Evolutionary conservation across 768 basidiomycete species (phyloP), one percentile per base, ranked within the genome.

Genomic region (Lactarius pseudohatsudake): DNA sequence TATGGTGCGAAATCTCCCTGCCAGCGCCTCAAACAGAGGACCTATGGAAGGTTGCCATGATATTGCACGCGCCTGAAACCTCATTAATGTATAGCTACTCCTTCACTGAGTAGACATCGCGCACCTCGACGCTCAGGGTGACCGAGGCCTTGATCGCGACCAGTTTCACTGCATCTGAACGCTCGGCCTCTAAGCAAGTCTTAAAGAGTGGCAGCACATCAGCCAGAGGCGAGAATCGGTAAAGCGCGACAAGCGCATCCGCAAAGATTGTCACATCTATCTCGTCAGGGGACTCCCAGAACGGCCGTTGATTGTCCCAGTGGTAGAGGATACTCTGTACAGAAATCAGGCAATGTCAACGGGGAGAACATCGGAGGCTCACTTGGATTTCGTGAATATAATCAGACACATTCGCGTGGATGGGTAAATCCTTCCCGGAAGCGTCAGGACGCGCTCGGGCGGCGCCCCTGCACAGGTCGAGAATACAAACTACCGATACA

Each of bases 361-460:
- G 55, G 62, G 53, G 53, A 15, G 57, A 18, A 9, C 13, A 34
- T 47, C 41, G 43, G 38, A 36, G 28, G 71, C 73, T 68, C 70
- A 90, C 93, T 83, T 88, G 90, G 67, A 96, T 81, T 64, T 95
- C 93, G 69, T 89, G 87, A 0, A 89, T 90, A 10, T 92, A 77
- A 72, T 96, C 93, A 36, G 79, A 76, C 0, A 90, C 90, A 36
- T 93, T 77, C 18, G 85, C 76, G 20, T 86, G 82, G 32, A 94
- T 72, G 5, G 91, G 85, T 18, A 83, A 72, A 11, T 93, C 91
- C 22, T 81, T 83, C 16, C 82, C 81, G 0, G 40, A 32, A 1
- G 61, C 71, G 0, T 73, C 72, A 36, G 74, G 74, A 20, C 74
- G 36, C 78, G 81, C 74, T 79, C 81, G 72, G 78, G 83, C 76